Percentiles rank a stretch among this genome's conserved stretches.
phyloP scores from a whole-genome alignment of 2,329 filamentous ascomycete species.

The Oidium heveae region DNA sequence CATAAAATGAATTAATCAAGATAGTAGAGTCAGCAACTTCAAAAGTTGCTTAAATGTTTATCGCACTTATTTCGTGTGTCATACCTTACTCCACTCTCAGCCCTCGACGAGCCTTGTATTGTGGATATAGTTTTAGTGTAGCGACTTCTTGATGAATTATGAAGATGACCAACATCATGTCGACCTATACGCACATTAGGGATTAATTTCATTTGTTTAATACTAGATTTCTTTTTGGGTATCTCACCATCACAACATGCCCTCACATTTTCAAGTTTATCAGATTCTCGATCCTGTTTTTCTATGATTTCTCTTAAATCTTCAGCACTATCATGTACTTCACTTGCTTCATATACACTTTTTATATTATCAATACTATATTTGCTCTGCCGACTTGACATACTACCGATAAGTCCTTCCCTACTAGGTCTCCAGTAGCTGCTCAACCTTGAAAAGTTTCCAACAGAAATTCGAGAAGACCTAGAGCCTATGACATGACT shows the following conservation, averaged over 20 bases:
- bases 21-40: not conserved
- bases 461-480: slow-evolving; percentile 12
- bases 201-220: not conserved
- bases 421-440: slow-evolving; percentile 25
- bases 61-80: not conserved
- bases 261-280: slow-evolving; percentile 77
- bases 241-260: slow-evolving; percentile 88
- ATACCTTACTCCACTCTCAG: not conserved
- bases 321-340: slow-evolving; percentile 54
- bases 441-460: slow-evolving; percentile 32
- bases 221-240: not conserved
- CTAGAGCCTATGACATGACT: slow-evolving; percentile 7
- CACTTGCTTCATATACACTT: slow-evolving; percentile 28
- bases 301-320: slow-evolving; percentile 62
- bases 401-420: slow-evolving; percentile 18
- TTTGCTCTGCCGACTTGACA: slow-evolving; percentile 28
- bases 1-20: not conserved
- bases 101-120: not conserved
- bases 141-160: slow-evolving; percentile 22
- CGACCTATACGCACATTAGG: slow-evolving; percentile 27
- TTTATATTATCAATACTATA: slow-evolving; percentile 17
- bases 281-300: slow-evolving; percentile 48
- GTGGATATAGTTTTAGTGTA: slow-evolving; percentile 6
- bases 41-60: not conserved
- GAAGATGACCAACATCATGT: slow-evolving; percentile 43